Evolutionary conservation across 345 rosid species (phyloP), one percentile per base, ranked within the genome.

Genomic region (Nasturtium officinale): DNA sequence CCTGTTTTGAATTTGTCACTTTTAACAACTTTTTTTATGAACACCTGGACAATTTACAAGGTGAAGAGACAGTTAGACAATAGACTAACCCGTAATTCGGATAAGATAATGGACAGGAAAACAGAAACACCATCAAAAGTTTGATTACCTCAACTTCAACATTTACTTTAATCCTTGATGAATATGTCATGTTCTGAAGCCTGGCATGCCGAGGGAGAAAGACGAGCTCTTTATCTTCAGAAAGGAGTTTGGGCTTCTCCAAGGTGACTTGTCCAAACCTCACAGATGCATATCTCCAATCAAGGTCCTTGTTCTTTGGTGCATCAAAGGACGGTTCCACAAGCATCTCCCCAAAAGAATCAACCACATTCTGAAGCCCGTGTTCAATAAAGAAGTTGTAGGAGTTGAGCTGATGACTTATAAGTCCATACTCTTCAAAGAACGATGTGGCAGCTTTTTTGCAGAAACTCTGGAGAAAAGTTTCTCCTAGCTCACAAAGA

Each of bases 181-280:
- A 85, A 71, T 91, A 95, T 0, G 97, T 91, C 96, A 90, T 95
- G 69, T 95, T 95, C 78, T 95, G 99, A 55, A 95, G 90, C 54
- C 96, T 82, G 0, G 96, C 92, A 77, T 88, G 88, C 80, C 93
- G 84, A 1, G 96, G 96, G 47, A 87, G 78, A 71, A 91, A 48
- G 33, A 74, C 79, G 15, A 70, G 87, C 28, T 83, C 90, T 32
- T 61, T 80, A 3, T 53, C 76, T 4, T 76, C 77, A 0, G 67
- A 15, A 81, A 78, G 82, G 59, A 88, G 73, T 51, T 75, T 81
- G 9, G 95, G 98, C 63, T 67, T 76, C 53, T 85, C 89, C 16
- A 92, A 62, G 0, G 82, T 70, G 37, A 87, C 94, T 72, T 83
- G 62, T 16, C 95, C 91, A 12, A 95, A 89, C 59, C 48, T 87